Conservation (phyloP, 495 filamentous ascomycete species). For the Neurospora sp. region DNA sequence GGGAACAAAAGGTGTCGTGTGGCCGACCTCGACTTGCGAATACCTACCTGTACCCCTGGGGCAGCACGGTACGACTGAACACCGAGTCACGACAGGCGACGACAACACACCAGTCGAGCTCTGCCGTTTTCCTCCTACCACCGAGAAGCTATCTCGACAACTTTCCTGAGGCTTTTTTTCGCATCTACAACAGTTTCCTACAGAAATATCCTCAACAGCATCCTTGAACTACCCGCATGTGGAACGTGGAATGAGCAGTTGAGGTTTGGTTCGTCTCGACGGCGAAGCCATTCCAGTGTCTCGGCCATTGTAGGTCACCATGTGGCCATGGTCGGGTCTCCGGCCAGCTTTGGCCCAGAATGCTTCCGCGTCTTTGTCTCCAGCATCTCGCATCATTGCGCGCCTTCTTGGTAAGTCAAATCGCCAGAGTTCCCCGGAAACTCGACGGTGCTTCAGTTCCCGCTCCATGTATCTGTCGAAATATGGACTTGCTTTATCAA, state of each 20-base stretch:
- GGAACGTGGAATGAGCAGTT: slow-evolving; percentile 8
- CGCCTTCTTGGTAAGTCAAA: slow-evolving; percentile 3
- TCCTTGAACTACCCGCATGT: neutral
- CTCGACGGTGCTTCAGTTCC: too few species aligned
- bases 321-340: slow-evolving; percentile 16
- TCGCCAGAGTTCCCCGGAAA: neutral
- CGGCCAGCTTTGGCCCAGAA: slow-evolving; percentile 18
- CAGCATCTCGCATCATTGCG: slow-evolving; percentile 10
- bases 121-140: neutral
- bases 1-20: neutral
- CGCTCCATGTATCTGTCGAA: neutral
- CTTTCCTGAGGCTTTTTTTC: neutral
- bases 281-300: slow-evolving; percentile 6
- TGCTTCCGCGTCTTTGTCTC: slow-evolving; percentile 8
- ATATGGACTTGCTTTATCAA: neutral
- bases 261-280: slow-evolving; percentile 11
- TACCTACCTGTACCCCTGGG: neutral
- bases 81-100: neutral
- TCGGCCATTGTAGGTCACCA: slow-evolving; percentile 7
- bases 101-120: neutral
- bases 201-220: neutral
- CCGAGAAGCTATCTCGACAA: neutral
- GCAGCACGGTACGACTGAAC: neutral
- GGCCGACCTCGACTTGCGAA: neutral
- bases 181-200: neutral